A percentile compares a stretch with the other conserved stretches of the same genome.
Evolutionary conservation across 106 monocot genomes (phyloP).

Genomic region (Dendrobium catenatum): DNA sequence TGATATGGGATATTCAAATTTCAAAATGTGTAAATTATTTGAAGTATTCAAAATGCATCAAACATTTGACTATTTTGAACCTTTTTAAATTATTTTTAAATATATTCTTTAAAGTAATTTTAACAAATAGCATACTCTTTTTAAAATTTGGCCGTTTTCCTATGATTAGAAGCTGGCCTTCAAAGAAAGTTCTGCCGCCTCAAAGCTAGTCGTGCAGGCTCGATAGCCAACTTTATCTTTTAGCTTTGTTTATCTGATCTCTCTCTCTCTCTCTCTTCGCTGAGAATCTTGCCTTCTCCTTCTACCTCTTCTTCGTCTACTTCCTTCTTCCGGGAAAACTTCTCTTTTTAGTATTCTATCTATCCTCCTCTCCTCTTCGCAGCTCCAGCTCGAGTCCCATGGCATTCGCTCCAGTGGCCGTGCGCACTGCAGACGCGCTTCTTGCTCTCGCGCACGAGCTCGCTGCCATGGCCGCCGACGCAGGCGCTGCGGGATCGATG

Average conservation of each 20-base stretch:
- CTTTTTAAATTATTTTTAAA: too few species aligned
- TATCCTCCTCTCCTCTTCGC: not conserved
- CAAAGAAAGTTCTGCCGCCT: too few species aligned
- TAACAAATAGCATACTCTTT: too few species aligned
- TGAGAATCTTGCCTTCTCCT: not conserved
- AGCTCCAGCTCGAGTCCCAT: not conserved
- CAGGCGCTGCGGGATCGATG: not conserved
- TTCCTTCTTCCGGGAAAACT: not conserved
- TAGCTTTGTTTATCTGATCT: not conserved
- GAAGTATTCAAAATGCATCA: too few species aligned
- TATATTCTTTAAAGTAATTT: too few species aligned
- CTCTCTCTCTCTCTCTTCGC: not conserved
- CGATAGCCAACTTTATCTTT: not conserved
- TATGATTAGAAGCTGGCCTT: too few species aligned
- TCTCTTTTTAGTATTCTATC: not conserved
- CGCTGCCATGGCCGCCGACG: conserved; percentile 11
- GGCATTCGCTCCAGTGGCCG: not conserved
- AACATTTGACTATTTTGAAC: too few species aligned
- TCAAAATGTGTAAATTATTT: too few species aligned
- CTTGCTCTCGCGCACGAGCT: conserved; percentile 16
- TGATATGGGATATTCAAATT: too few species aligned
- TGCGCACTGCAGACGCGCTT: conserved; percentile 3
- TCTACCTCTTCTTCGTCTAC: not conserved
- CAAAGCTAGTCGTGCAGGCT: too few species aligned
- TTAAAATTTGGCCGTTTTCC: too few species aligned